Percentiles rank a stretch among this genome's conserved stretches.
phyloP scores from a whole-genome alignment of 2,329 filamentous ascomycete genomes.

The Endocalyx cinctus region DNA sequence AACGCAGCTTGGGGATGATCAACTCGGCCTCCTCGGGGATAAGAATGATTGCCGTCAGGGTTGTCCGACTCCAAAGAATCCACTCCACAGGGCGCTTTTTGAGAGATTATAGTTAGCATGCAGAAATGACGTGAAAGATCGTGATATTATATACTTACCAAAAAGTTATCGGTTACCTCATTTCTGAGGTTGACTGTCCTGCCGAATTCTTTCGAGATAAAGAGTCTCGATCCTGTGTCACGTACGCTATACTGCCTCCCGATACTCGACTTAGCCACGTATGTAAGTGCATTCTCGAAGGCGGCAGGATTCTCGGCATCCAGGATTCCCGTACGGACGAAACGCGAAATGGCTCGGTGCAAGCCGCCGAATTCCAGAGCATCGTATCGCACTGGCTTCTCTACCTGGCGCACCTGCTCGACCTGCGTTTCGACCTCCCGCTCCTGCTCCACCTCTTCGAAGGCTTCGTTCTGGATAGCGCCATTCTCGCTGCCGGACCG shows the following conservation, averaged over 20 bases:
- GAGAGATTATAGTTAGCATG: conserved; percentile 14
- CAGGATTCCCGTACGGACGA: conserved; percentile 11
- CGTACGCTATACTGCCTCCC: background rate
- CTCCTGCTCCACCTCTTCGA: conserved; percentile 59
- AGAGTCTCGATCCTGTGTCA: background rate
- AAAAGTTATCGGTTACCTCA: background rate
- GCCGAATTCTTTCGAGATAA: background rate
- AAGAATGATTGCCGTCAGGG: conserved; percentile 49
- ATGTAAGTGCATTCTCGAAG: background rate
- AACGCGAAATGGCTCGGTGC: conserved; percentile 38
- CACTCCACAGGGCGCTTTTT: conserved; percentile 50
- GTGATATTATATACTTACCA: conserved; percentile 26
- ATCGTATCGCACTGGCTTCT: conserved; percentile 37
- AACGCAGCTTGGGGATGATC: conserved; percentile 42
- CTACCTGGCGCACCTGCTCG: conserved; percentile 49
- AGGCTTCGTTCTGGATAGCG: background rate
- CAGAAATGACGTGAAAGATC: too few relatives aligned
- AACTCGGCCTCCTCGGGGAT: conserved; percentile 60
- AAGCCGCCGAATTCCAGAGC: conserved; percentile 39
- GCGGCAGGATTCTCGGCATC: background rate
- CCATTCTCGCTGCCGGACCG: conserved; percentile 9
- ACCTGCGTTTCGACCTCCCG: conserved; percentile 56
- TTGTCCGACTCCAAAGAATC: conserved; percentile 50
- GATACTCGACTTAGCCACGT: background rate
- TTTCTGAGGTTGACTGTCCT: background rate